These are phyloP conservation scores for Botryotinia calthae DNA, from an alignment of 2,329 filamentous ascomycete species.

Conservation along the genomic window DNA sequence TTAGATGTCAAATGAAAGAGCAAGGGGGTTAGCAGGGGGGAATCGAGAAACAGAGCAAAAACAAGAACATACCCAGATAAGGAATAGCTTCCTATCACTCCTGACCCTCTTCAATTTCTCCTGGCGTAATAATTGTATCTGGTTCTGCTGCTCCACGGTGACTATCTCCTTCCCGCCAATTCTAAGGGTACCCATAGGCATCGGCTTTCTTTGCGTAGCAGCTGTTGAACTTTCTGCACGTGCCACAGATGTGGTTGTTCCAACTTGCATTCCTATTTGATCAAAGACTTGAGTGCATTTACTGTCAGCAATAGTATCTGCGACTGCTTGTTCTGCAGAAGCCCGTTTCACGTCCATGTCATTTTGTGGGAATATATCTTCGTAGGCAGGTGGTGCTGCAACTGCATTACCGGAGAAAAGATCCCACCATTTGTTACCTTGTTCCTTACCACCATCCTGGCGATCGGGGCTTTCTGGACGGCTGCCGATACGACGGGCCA, in stretches of 20 bases:
- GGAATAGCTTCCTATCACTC: slow-evolving; percentile 64
- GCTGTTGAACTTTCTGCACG: slow-evolving; percentile 35
- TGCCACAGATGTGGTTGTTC: slow-evolving; percentile 20
- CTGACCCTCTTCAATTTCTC: slow-evolving; percentile 62
- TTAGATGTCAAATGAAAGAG: neutral
- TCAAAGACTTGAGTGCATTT: slow-evolving; percentile 57
- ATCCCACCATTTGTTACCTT: slow-evolving; percentile 66
- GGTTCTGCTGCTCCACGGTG: slow-evolving; percentile 63
- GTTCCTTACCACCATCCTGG: slow-evolving; percentile 41
- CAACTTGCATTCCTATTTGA: slow-evolving; percentile 32
- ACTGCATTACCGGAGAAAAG: slow-evolving; percentile 54
- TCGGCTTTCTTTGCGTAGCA: slow-evolving; percentile 42
- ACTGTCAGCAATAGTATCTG: slow-evolving; percentile 56
- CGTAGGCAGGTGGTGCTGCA: slow-evolving; percentile 68
- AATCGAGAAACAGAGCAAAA: slow-evolving; percentile 7
- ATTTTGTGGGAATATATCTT: slow-evolving; percentile 67
- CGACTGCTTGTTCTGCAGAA: slow-evolving; percentile 56
- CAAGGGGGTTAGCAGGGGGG: too few relatives aligned
- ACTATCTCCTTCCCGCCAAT: slow-evolving; percentile 63
- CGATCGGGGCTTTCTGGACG: slow-evolving; percentile 35
- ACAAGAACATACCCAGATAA: slow-evolving; percentile 57
- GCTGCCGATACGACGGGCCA: slow-evolving; percentile 70
- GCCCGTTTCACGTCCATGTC: slow-evolving; percentile 55
- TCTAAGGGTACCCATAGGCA: slow-evolving; percentile 47
- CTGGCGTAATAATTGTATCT: slow-evolving; percentile 58